Conservation (phyloP, 2,329 filamentous ascomycete species). For the Nemania bipapillata region DNA sequence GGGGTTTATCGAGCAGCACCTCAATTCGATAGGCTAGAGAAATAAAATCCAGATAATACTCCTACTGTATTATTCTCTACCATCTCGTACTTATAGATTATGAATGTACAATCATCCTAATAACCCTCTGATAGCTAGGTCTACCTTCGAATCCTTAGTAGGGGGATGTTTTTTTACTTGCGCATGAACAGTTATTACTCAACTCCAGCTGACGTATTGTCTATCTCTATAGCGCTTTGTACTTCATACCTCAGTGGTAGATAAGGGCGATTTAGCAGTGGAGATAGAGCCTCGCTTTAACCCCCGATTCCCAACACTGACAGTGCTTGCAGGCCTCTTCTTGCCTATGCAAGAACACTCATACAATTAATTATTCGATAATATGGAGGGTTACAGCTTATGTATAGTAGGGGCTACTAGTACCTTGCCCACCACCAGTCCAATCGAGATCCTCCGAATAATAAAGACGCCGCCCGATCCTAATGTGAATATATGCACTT, state of each 20-base stretch:
- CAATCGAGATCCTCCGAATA: conserved; percentile 28
- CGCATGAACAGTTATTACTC: too few species aligned
- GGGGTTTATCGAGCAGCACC: not conserved
- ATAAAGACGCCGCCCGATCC: not conserved
- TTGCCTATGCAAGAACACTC: conserved; percentile 10
- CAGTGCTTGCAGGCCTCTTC: conserved; percentile 17
- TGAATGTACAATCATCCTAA: not conserved
- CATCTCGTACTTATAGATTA: not conserved
- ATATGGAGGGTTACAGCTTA: conserved; percentile 30
- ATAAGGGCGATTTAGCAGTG: conserved; percentile 12
- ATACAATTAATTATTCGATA: not conserved
- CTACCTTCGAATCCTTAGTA: not conserved
- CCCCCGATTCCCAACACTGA: conserved; percentile 21
- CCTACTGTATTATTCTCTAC: not conserved
- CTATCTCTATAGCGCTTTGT: too few species aligned
- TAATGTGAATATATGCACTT: not conserved
- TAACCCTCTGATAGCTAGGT: not conserved
- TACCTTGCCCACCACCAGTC: conserved; percentile 11
- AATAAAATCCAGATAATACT: not conserved
- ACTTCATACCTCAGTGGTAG: too few species aligned
- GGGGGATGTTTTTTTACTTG: too few species aligned
- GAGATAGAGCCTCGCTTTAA: conserved; percentile 36
- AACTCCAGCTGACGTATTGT: too few species aligned
- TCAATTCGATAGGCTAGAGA: not conserved
- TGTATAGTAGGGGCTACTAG: conserved; percentile 20